Evolutionary conservation across 2,329 filamentous ascomycete genomes (phyloP).

Genomic region (Curvularia verruculosa): DNA sequence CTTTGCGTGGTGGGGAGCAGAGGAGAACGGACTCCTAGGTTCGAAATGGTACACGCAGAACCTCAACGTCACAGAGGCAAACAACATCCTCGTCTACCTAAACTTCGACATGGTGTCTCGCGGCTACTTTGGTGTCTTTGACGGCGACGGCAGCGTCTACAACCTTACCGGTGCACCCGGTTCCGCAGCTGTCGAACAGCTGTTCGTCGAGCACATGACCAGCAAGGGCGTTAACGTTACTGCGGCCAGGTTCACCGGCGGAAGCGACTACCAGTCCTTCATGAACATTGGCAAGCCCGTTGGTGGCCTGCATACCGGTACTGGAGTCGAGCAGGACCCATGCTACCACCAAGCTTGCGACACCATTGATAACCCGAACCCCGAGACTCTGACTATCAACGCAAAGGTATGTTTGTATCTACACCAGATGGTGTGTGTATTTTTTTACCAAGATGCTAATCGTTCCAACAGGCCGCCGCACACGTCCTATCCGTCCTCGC

Average conservation of each 20-base stretch:
- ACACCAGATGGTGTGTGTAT: neutral
- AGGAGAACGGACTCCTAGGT: conserved; percentile 50
- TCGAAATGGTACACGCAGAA: conserved; percentile 48
- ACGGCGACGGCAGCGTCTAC: conserved; percentile 47
- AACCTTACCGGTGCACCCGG: conserved; percentile 44
- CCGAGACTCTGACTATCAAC: conserved; percentile 46
- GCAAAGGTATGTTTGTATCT: conserved; percentile 40
- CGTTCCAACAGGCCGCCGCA: conserved; percentile 34
- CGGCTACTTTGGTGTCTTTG: conserved; percentile 49
- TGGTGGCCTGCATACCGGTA: conserved; percentile 51
- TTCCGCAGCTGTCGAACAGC: conserved; percentile 43
- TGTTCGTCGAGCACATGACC: conserved; percentile 47
- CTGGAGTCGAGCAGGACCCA: conserved; percentile 48
- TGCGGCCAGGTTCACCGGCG: conserved; percentile 48
- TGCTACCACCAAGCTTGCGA: conserved; percentile 52
- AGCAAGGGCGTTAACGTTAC: conserved; percentile 46
- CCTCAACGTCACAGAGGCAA: conserved; percentile 39
- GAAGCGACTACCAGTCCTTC: conserved; percentile 50
- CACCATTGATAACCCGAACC: conserved; percentile 48
- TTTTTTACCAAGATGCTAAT: conserved; percentile 9
- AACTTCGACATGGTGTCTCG: conserved; percentile 54
- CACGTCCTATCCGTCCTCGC: conserved; percentile 45
- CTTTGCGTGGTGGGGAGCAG: conserved; percentile 51
- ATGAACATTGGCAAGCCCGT: conserved; percentile 50
- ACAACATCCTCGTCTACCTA: conserved; percentile 50